Conservation (phyloP, 352 stramenopile genomes). For the Phytophthora quininea region DNA sequence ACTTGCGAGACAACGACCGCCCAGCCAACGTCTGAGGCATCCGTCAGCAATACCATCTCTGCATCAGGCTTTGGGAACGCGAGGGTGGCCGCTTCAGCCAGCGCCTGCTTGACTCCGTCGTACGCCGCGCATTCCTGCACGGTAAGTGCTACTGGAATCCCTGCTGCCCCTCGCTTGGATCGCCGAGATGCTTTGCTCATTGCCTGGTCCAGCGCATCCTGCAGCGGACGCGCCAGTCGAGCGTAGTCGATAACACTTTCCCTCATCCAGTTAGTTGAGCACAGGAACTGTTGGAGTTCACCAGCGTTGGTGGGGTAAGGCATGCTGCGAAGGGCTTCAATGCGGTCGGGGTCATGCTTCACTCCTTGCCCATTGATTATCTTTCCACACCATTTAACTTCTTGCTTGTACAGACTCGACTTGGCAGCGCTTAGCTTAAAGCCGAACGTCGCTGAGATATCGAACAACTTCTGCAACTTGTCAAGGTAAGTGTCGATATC, state of each 20-base stretch:
- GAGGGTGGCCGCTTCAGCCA: too few relatives aligned
- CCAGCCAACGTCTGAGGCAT: background rate
- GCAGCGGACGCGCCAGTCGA: background rate
- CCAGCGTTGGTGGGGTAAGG: background rate
- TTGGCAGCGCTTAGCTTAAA: conserved; percentile 27
- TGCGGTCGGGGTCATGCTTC: background rate
- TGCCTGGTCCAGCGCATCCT: background rate
- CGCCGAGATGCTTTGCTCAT: background rate
- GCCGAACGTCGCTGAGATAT: conserved; percentile 14
- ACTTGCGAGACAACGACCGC: background rate
- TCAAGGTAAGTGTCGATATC: conserved; percentile 23
- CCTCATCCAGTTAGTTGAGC: conserved; percentile 1
- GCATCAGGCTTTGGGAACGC: too few relatives aligned
- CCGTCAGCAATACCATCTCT: too few relatives aligned
- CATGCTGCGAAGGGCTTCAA: background rate
- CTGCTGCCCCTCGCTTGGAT: background rate
- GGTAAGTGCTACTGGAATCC: background rate
- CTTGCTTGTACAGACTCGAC: conserved; percentile 17
- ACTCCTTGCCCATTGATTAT: background rate
- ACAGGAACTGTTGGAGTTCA: conserved; percentile 8
- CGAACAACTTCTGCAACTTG: conserved; percentile 25
- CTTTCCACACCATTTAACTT: conserved; percentile 23
- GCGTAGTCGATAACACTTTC: background rate
- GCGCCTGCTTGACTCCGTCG: too few relatives aligned
- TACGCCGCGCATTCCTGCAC: background rate